Evolutionary conservation across 2,329 filamentous ascomycete species (phyloP).

Genomic region (Pseudocercospora crystallina): DNA sequence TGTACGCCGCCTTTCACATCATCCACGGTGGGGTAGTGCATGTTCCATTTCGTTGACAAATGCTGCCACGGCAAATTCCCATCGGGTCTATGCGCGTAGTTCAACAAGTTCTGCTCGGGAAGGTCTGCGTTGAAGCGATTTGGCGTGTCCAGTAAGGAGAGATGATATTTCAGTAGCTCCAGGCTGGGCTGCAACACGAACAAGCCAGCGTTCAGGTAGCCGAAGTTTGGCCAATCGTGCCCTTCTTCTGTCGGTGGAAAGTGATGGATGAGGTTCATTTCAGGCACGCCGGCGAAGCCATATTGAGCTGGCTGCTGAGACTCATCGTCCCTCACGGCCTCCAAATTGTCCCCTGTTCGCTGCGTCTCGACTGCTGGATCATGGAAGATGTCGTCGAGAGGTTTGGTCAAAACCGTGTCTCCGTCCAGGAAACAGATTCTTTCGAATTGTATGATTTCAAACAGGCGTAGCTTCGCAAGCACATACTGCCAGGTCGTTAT

Average conservation of each 20-base stretch:
- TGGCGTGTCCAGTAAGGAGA: conserved; percentile 30
- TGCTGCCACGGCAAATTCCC: conserved; percentile 45
- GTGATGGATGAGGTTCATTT: conserved; percentile 32
- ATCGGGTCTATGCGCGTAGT: conserved; percentile 35
- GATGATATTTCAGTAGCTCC: conserved; percentile 33
- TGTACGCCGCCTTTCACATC: conserved; percentile 39
- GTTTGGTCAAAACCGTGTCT: conserved; percentile 22
- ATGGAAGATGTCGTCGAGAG: conserved; percentile 30
- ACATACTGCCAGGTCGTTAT: conserved; percentile 34
- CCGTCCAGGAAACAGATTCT: conserved; percentile 38
- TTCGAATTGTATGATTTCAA: conserved; percentile 40
- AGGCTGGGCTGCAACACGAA: conserved; percentile 35
- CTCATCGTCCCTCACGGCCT: conserved; percentile 1
- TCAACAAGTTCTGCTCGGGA: conserved; percentile 37
- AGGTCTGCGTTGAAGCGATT: conserved; percentile 34
- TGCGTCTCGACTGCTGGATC: neutral
- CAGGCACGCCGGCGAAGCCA: conserved; percentile 34
- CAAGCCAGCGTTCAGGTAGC: conserved; percentile 39
- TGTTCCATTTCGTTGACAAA: conserved; percentile 40
- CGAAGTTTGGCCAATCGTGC: conserved; percentile 29
- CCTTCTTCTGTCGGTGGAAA: conserved; percentile 33
- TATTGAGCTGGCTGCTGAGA: conserved; percentile 25
- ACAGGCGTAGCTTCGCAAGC: conserved; percentile 42
- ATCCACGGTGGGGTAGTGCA: conserved; percentile 37
- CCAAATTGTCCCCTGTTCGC: neutral